Base-by-base conservation (phyloP, 2,329 filamentous ascomycete genomes). In the Alternaria panax region DNA sequence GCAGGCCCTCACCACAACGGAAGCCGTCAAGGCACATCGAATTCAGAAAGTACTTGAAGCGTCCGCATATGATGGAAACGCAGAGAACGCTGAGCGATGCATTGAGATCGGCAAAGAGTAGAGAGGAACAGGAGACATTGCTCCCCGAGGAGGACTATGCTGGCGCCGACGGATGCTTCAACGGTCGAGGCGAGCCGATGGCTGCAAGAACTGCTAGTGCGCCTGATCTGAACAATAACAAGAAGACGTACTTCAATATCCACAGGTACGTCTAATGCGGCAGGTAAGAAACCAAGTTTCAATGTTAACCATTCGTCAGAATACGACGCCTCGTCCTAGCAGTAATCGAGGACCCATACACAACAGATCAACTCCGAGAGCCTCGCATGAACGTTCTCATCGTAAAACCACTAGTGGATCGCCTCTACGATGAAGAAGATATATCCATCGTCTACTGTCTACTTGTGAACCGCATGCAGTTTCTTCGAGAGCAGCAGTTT, bases 391-490 rank as follows among this genome's bases (percentile, higher is more conserved):
- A 95, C 74, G 86, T 92, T 51, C 85, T 90, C 1, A 89, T 95
- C 43, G 88, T 95, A 20, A 86, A 92, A 58, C 92, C 92, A 1
- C 80, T 95, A 25, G 91, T 95, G n/a, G 91, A 95, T 74, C 90
- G 92, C 74, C 85, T 94, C 8, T 95, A 92, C 74, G 88, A 91
- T 69, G 84, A 89, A 59, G 85, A 92, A 59, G 92, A 95, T 80
- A 88, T 93, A 38, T 94, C 91, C 1, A 88, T 93, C 55, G 90
- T 95, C 11, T 95, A 94, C 76, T 94, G 91, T 74, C 80, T 96
- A 60, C 84, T 96, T 22, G 91, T 95, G 65, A 95, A 96, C 71
- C 86, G 91, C 14, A 87, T 88, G 32, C 90, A 93, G 72, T 95
- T 95, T 70, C 82, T 93, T 24, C 85, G 90, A 55, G 91, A 95